Evolutionary conservation across 257 asterid species (phyloP), one percentile per base, ranked within the genome.

Genomic region (Osmanthus fragrans): DNA sequence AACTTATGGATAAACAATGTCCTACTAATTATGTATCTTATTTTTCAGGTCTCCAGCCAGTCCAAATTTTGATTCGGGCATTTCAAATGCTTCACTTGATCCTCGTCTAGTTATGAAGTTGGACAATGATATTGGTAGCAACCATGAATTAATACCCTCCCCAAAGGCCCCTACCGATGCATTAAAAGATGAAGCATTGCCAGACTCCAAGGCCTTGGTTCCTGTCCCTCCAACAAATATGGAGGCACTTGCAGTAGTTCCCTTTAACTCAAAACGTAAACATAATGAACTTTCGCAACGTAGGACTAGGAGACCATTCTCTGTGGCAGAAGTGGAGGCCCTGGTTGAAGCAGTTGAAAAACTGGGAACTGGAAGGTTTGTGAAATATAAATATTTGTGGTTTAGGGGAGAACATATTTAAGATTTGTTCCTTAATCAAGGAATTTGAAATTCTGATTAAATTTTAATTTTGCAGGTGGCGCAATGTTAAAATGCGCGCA

Each of bases 291-390:
- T 80, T 79, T 87, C 99, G 0, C 99, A 92, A 81, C 94, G 98
- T 45, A 92, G 99, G 83, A 85, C 85, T 51, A 89, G 99, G 88
- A 87, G 98, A 77, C 99, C 99, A 0, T 96, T 96, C 85, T 88
- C 99, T 13, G 97, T 93, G 18, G 34, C 82, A 8, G 99, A 96
- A 88, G 99, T 93, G 7, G 99, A 96, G 81, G 97, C 97, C 2
- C 89, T 96, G 27, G 99, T 96, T 66, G 97, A 79, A 88, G 97
- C 98, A 18, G 98, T 96, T 74, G 99, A 96, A 83, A 86, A 81
- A 80, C 92, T 96, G 7, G 99, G 99, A 51, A 90, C 97, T 19
- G 99, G 99, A 84, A 89, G 98, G 99, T 39, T 39, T 39, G 45
- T 39, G 45, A 39, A 8, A 39, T 9, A 39, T 39, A 39, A 39